A percentile compares a stretch with the other conserved stretches of the same genome.
These are phyloP conservation scores for Dothidotthia symphoricarpi DNA, from an alignment of 2,329 filamentous ascomycete species.

Conservation along the genomic window DNA sequence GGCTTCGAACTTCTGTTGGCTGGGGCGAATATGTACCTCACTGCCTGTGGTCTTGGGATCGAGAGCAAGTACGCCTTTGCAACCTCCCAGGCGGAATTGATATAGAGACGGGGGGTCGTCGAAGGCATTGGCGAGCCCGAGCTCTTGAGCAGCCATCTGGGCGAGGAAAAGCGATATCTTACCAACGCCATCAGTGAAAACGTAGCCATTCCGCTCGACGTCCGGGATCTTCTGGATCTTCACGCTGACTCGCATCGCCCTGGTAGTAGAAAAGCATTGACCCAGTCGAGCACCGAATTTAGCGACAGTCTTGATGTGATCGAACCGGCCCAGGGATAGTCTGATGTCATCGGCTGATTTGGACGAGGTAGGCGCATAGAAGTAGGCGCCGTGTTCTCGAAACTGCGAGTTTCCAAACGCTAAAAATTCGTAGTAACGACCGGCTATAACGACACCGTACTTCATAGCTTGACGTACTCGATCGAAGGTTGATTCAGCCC, in stretches of 20 bases:
- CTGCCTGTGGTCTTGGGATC: conserved; percentile 66
- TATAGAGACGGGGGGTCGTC: conserved; percentile 71
- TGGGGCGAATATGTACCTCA: conserved; percentile 75
- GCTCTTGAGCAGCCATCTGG: conserved; percentile 68
- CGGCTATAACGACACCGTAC: conserved; percentile 79
- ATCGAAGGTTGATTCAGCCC: conserved; percentile 62
- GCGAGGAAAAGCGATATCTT: conserved; percentile 83
- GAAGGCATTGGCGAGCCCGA: conserved; percentile 57
- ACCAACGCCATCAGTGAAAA: conserved; percentile 89
- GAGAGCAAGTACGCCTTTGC: conserved; percentile 81
- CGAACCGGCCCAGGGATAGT: conserved; percentile 81
- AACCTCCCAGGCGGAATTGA: conserved; percentile 89
- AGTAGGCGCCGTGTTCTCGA: conserved; percentile 86
- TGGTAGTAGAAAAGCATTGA: conserved; percentile 93
- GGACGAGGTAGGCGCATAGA: conserved; percentile 72
- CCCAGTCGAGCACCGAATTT: conserved; percentile 87
- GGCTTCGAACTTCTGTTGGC: conserved; percentile 83
- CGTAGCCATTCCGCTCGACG: conserved; percentile 65
- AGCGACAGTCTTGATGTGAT: conserved; percentile 76
- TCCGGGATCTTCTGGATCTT: conserved; percentile 63
- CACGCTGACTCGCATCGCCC: conserved; percentile 66
- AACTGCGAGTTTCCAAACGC: conserved; percentile 96
- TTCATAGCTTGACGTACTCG: conserved; percentile 69
- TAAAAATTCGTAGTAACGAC: conserved; percentile 80
- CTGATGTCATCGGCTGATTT: conserved; percentile 75